Percentiles rank a stretch among this genome's conserved stretches.
Conservation (phyloP, 2,329 filamentous ascomycete species). For the Sphaerulina musiva region DNA sequence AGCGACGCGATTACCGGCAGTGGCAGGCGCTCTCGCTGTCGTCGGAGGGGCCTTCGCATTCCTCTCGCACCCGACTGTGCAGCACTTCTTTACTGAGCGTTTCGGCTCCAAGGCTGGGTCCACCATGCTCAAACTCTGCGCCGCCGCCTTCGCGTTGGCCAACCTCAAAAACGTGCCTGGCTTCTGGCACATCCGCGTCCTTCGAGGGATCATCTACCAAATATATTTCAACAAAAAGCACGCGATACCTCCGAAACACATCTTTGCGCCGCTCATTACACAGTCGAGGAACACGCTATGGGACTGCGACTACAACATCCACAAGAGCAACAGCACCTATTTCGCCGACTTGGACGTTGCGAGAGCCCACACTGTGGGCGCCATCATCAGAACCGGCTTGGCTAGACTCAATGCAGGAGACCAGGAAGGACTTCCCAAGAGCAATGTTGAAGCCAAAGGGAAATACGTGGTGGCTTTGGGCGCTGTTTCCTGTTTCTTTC, state of each 20-base stretch:
- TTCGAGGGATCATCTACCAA: conserved; percentile 43
- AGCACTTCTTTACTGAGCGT: conserved; percentile 23
- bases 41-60: conserved; percentile 23
- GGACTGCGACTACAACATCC: conserved; percentile 81
- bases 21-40: conserved; percentile 27
- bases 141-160: conserved; percentile 46
- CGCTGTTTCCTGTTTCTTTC: conserved; percentile 44
- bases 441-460: conserved; percentile 26
- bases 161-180: conserved; percentile 72
- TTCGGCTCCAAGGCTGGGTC: conserved; percentile 20
- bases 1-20: conserved; percentile 26
- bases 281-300: conserved; percentile 60
- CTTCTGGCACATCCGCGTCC: conserved; percentile 61
- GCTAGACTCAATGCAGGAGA: conserved; percentile 33
- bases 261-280: conserved; percentile 67
- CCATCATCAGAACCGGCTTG: conserved; percentile 43
- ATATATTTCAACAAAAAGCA: conserved; percentile 39
- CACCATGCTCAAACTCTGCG: conserved; percentile 21
- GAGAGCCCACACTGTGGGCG: conserved; percentile 70
- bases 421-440: conserved; percentile 30
- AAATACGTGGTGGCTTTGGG: conserved; percentile 41
- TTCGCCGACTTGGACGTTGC: conserved; percentile 80
- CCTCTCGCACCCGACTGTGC: conserved; percentile 24
- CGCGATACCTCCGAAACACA: conserved; percentile 47
- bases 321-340: conserved; percentile 80